Evolutionary conservation across 2,329 filamentous ascomycete species (phyloP).

Genomic region (Aureobasidium sp.): DNA sequence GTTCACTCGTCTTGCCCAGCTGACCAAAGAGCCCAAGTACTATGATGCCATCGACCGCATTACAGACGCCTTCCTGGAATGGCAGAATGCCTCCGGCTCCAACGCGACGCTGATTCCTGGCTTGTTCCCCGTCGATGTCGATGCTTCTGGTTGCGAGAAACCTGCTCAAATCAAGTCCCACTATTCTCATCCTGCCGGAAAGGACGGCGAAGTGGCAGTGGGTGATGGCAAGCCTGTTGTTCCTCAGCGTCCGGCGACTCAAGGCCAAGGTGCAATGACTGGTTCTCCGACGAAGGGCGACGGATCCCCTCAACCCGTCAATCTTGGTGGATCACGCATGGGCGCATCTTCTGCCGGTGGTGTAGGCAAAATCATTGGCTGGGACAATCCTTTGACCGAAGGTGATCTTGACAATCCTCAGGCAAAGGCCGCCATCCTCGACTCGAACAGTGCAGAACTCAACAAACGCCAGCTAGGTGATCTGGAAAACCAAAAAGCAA

Average conservation of each 20-base stretch:
- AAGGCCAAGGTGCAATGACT: conserved; percentile 5
- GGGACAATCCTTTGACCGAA: conserved; percentile 19
- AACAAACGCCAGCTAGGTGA: conserved; percentile 15
- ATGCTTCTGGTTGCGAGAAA: conserved; percentile 71
- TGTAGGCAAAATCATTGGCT: conserved; percentile 19
- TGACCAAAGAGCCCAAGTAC: conserved; percentile 74
- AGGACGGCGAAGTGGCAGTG: background rate
- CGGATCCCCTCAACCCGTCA: conserved; percentile 8
- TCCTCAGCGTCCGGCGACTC: background rate
- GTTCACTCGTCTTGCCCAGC: conserved; percentile 80
- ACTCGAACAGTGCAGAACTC: background rate
- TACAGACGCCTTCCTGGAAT: conserved; percentile 68
- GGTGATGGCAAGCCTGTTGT: background rate
- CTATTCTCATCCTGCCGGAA: background rate
- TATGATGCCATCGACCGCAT: conserved; percentile 86
- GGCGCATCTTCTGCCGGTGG: conserved; percentile 6
- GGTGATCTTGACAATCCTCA: conserved; percentile 16
- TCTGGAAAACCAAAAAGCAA: background rate
- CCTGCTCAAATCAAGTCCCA: conserved; percentile 32
- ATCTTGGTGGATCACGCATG: background rate
- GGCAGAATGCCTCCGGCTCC: conserved; percentile 45
- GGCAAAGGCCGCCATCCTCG: background rate
- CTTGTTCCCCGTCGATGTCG: conserved; percentile 71
- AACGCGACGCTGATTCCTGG: conserved; percentile 64
- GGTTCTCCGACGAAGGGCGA: background rate